Evolutionary conservation across 495 filamentous ascomycete genomes (phyloP), one percentile per base, ranked within the genome.

Genomic region (Podospora tetraspora): DNA sequence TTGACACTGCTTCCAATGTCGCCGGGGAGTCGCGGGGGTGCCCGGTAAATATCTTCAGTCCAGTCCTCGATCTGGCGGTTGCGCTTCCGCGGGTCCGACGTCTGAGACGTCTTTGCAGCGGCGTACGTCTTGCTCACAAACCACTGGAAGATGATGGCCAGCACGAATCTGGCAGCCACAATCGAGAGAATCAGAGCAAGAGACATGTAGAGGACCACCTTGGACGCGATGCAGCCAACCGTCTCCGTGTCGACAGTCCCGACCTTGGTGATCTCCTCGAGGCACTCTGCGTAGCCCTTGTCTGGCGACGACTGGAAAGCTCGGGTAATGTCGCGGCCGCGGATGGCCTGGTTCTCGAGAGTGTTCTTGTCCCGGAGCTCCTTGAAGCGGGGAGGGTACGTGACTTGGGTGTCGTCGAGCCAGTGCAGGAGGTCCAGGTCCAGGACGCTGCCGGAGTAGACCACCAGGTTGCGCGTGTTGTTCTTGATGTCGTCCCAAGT

Each of bases 21-120:
- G 3, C 85, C 85, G 1, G 85, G 81, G 69, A 97, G 81, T 61
- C 92, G 89, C 66, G 92, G 91, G 3, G 92, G 92, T 12, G 93
- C 90, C 29, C 92, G 89, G 73, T 98, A 97, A 73, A 98, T 98
- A 71, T 99, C 96, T 68, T 99, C 94, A 13, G 88, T 90, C 96
- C 96, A 99, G 70, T 97, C 94, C 78, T 99, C 96, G 66, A 99
- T 99, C 76, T 98, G 92, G 68, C 92, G 89, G 66, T 94, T 89
- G 59, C 96, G 87, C 76, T 91, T 89, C 75, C 91, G 92, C 59
- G 85, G 83, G 76, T 93, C 89, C 3, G 90, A 84, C 6, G 83
- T 82, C 67, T 86, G 84, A 12, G 89, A 91, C 3, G 94, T 92
- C 73, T 89, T 93, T 29, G 84, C 79, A 0, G 95, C 91, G 10